Percentiles rank a stretch among this genome's conserved stretches.
phyloP scores from a whole-genome alignment of 176 grass and related monocot species.

The Aegilops bicornis region DNA sequence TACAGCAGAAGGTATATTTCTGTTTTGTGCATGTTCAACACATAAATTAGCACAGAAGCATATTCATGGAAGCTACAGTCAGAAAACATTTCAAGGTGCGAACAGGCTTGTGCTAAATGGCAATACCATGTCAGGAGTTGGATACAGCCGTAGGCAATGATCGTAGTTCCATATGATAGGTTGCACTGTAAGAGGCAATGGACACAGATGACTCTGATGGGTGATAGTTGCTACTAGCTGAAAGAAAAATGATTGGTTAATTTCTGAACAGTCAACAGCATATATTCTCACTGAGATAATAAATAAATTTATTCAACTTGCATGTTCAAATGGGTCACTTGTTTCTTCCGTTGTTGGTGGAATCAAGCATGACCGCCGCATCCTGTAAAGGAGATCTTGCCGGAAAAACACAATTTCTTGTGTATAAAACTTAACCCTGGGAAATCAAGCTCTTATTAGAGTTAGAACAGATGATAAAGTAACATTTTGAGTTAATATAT shows the following conservation, averaged over 20 bases:
- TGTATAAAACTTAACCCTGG: slow-evolving; percentile 88
- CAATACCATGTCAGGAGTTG: slow-evolving; percentile 84
- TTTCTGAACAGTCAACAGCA: neutral
- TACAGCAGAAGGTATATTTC: too few species aligned
- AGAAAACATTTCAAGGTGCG: neutral
- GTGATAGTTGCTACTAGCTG: slow-evolving; percentile 97
- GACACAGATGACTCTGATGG: slow-evolving; percentile 98
- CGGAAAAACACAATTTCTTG: slow-evolving; percentile 98
- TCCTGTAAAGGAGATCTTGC: slow-evolving; percentile 96
- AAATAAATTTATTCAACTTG: slow-evolving; percentile 25
- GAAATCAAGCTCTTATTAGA: slow-evolving; percentile 32
- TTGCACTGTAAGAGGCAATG: slow-evolving; percentile 90
- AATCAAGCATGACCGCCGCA: slow-evolving; percentile 82
- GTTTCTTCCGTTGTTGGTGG: slow-evolving; percentile 86
- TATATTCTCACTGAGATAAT: neutral
- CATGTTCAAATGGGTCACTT: slow-evolving; percentile 89
- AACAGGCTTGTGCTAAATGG: slow-evolving; percentile 19
- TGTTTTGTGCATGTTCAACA: slow-evolving; percentile 20
- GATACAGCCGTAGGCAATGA: slow-evolving; percentile 90
- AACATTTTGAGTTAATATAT: too few species aligned
- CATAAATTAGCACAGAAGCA: slow-evolving; percentile 12
- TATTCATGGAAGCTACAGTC: slow-evolving; percentile 18
- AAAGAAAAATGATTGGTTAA: slow-evolving; percentile 24
- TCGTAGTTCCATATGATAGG: slow-evolving; percentile 99
- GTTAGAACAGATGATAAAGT: slow-evolving; percentile 9